A percentile compares a stretch with the other conserved stretches of the same genome.
Evolutionary conservation across 768 basidiomycete species (phyloP).

Genomic region (Leucocoprinus birnbaumii): DNA sequence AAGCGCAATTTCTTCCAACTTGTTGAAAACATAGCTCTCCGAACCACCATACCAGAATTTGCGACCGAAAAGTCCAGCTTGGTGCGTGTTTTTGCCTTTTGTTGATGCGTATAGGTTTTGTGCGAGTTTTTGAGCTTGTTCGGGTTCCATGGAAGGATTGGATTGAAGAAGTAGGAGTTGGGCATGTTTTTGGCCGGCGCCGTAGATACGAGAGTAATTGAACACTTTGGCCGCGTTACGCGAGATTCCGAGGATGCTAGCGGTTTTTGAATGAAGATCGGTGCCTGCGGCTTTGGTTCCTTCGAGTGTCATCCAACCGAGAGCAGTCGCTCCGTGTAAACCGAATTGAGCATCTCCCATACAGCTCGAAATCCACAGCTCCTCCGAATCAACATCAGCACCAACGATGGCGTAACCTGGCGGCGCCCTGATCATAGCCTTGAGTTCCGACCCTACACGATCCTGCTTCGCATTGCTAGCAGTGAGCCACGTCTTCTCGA

Average conservation of each 20-base stretch:
- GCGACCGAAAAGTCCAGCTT: slow-evolving; percentile 67
- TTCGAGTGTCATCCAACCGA: slow-evolving; percentile 99
- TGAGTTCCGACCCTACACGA: slow-evolving; percentile 96
- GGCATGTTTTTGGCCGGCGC: slow-evolving; percentile 96
- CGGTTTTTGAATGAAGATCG: slow-evolving; percentile 96
- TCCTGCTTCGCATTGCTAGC: slow-evolving; percentile 98
- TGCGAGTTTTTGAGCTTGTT: slow-evolving; percentile 78
- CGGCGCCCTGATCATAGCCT: slow-evolving; percentile 96
- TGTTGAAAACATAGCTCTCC: slow-evolving; percentile 97
- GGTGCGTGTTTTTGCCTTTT: slow-evolving; percentile 87
- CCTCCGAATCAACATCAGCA: slow-evolving; percentile 98
- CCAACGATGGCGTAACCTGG: slow-evolving; percentile 93
- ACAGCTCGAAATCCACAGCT: slow-evolving; percentile 97
- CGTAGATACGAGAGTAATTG: slow-evolving; percentile 98
- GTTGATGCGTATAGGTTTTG: slow-evolving; percentile 87
- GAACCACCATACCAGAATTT: slow-evolving; percentile 97
- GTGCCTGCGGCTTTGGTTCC: slow-evolving; percentile 94
- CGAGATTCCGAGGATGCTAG: slow-evolving; percentile 87
- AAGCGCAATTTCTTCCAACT: slow-evolving; percentile 90
- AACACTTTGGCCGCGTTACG: slow-evolving; percentile 97
- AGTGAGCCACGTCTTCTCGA: slow-evolving; percentile 97
- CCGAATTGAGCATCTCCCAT: slow-evolving; percentile 99
- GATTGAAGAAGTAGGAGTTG: slow-evolving; percentile 83
- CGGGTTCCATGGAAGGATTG: slow-evolving; percentile 73
- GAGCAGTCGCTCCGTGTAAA: slow-evolving; percentile 90